Evolutionary conservation across 176 grass and related monocot species (phyloP).

Genomic region (Phyllostachys edulis): DNA sequence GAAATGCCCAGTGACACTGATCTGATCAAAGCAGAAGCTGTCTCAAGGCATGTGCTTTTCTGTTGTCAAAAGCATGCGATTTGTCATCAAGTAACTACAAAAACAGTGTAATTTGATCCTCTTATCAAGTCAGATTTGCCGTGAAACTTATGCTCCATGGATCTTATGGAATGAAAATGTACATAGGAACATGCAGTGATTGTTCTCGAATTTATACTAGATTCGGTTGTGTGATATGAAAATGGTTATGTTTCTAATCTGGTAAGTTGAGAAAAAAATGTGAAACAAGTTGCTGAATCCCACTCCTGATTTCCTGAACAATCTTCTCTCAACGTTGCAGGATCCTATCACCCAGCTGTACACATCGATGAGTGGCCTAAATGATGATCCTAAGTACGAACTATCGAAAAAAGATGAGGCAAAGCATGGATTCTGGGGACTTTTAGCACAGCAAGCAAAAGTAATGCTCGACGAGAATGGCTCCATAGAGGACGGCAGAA

Average conservation of each 20-base stretch:
- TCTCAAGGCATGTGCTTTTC: not conserved
- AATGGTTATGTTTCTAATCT: not conserved
- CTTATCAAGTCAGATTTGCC: not conserved
- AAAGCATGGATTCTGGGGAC: constrained; percentile 64
- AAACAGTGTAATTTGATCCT: not conserved
- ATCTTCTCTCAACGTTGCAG: constrained; percentile 15
- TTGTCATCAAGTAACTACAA: not conserved
- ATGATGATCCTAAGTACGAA: constrained; percentile 28
- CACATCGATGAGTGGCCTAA: constrained; percentile 43
- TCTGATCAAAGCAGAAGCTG: not conserved
- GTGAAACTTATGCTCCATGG: too few relatives aligned
- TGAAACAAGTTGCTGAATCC: not conserved
- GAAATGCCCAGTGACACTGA: not conserved
- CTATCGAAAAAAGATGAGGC: constrained; percentile 7
- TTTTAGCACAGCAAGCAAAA: constrained; percentile 67
- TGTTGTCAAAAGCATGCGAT: not conserved
- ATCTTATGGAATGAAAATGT: too few relatives aligned
- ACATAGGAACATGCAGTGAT: too few relatives aligned
- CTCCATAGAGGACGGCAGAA: constrained; percentile 1
- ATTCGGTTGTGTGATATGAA: not conserved
- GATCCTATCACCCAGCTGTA: constrained; percentile 41
- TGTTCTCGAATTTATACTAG: too few relatives aligned
- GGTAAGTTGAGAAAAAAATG: not conserved
- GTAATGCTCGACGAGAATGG: constrained; percentile 67
- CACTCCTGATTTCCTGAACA: not conserved